Evolutionary conservation across 768 basidiomycete genomes (phyloP).

Genomic region (Lyophyllum semitale): DNA sequence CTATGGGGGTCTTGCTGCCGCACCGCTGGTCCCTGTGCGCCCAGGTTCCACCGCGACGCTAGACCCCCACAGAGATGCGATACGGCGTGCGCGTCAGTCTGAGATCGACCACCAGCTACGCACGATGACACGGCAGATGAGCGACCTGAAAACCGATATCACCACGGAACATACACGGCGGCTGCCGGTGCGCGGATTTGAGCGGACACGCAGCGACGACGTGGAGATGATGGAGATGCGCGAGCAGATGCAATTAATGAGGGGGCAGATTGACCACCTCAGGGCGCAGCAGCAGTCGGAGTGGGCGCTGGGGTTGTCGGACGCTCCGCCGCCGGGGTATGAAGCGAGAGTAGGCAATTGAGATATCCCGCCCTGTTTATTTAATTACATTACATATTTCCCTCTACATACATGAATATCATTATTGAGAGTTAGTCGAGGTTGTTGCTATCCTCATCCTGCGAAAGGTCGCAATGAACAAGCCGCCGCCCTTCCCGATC

Average conservation of each 20-base stretch:
- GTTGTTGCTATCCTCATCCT: too few species aligned
- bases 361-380: too few species aligned
- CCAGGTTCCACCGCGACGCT: neutral
- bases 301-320: conserved; percentile 12
- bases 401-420: too few species aligned
- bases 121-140: neutral
- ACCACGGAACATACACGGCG: conserved; percentile 6
- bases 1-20: neutral
- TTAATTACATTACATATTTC: too few species aligned
- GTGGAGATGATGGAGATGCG: conserved; percentile 6
- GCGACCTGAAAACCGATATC: neutral
- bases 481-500: neutral
- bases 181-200: neutral
- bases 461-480: neutral
- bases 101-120: conserved; percentile 1
- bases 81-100: conserved; percentile 1
- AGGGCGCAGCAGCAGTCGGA: conserved; percentile 7
- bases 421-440: too few species aligned
- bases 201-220: neutral
- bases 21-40: neutral
- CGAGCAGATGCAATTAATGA: conserved; percentile 17
- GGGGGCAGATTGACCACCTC: conserved; percentile 9
- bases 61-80: neutral
- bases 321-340: conserved; percentile 18
- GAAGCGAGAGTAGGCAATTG: too few species aligned